Evolutionary conservation across 148 eudicot genomes (phyloP).

Genomic region (Drosera capensis): DNA sequence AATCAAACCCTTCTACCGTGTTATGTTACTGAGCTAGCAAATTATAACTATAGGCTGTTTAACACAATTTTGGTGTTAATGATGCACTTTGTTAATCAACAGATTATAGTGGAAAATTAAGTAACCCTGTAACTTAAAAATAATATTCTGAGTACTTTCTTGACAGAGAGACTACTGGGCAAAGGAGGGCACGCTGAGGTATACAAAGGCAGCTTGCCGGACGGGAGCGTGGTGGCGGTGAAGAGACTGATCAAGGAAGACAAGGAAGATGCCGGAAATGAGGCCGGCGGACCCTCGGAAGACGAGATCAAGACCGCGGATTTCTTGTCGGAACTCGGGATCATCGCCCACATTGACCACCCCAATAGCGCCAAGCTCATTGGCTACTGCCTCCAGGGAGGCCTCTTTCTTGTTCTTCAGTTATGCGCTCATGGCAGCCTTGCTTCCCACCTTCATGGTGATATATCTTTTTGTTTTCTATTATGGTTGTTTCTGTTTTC

Average conservation of each 20-base stretch:
- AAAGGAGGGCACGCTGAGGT: slow-evolving; percentile 71
- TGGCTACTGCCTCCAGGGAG: slow-evolving; percentile 60
- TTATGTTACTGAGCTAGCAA: too few relatives aligned
- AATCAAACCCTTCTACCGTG: too few relatives aligned
- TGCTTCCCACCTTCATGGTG: slow-evolving; percentile 65
- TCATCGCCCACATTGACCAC: slow-evolving; percentile 86
- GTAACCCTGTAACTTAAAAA: not conserved
- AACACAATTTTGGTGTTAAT: too few relatives aligned
- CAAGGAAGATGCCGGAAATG: slow-evolving; percentile 18
- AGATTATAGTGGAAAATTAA: not conserved
- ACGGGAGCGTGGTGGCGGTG: slow-evolving; percentile 55
- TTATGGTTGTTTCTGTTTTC: not conserved
- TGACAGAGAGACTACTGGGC: slow-evolving; percentile 46
- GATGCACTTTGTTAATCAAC: not conserved
- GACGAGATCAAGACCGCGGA: slow-evolving; percentile 51
- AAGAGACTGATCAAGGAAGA: slow-evolving; percentile 60
- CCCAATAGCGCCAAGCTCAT: slow-evolving; percentile 61
- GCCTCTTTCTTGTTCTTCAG: slow-evolving; percentile 71
- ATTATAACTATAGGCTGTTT: too few relatives aligned
- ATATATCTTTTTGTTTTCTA: not conserved
- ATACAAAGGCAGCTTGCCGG: slow-evolving; percentile 41
- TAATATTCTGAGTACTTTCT: not conserved
- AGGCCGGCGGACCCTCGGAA: not conserved
- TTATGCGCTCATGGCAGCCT: slow-evolving; percentile 64
- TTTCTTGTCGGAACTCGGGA: slow-evolving; percentile 87